Evolutionary conservation across 2,329 filamentous ascomycete genomes (phyloP).

Genomic region (Juglanconis sp.): DNA sequence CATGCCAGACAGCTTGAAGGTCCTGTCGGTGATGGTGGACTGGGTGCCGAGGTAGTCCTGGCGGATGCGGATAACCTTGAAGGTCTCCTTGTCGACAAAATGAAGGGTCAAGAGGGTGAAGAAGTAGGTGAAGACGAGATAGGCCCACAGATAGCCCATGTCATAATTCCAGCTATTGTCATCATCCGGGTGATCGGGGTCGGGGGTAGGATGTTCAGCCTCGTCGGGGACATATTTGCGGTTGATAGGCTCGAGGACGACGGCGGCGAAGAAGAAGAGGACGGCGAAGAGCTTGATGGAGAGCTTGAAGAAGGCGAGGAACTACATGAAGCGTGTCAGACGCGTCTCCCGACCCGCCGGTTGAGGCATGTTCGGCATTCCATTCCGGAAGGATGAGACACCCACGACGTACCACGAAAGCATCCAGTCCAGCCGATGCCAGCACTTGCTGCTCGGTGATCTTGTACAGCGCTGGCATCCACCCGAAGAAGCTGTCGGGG

Average conservation of each 20-base stretch:
- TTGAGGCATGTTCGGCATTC: neutral
- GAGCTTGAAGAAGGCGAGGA: conserved; percentile 95
- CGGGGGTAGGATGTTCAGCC: conserved; percentile 4
- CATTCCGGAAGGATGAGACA: neutral
- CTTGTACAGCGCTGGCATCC: conserved; percentile 81
- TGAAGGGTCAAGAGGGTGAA: conserved; percentile 82
- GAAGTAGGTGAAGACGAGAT: conserved; percentile 90
- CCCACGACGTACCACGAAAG: conserved; percentile 71
- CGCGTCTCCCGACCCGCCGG: neutral
- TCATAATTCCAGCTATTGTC: conserved; percentile 28
- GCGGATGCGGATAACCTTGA: conserved; percentile 77
- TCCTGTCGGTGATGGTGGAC: conserved; percentile 92
- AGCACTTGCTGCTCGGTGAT: conserved; percentile 89
- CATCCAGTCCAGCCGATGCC: conserved; percentile 86
- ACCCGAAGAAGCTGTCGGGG: conserved; percentile 83
- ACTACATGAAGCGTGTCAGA: conserved; percentile 42
- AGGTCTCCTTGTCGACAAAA: conserved; percentile 78
- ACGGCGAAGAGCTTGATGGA: conserved; percentile 77
- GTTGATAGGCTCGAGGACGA: conserved; percentile 84
- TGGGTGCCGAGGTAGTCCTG: conserved; percentile 92
- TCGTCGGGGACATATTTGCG: conserved; percentile 50
- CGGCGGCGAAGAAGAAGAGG: conserved; percentile 77
- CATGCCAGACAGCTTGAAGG: conserved; percentile 86
- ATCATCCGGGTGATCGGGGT: conserved; percentile 9
- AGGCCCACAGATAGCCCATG: conserved; percentile 77